Evolutionary conservation across 176 grass and related monocot genomes (phyloP).

Genomic region (Eragrostis nindensis): DNA sequence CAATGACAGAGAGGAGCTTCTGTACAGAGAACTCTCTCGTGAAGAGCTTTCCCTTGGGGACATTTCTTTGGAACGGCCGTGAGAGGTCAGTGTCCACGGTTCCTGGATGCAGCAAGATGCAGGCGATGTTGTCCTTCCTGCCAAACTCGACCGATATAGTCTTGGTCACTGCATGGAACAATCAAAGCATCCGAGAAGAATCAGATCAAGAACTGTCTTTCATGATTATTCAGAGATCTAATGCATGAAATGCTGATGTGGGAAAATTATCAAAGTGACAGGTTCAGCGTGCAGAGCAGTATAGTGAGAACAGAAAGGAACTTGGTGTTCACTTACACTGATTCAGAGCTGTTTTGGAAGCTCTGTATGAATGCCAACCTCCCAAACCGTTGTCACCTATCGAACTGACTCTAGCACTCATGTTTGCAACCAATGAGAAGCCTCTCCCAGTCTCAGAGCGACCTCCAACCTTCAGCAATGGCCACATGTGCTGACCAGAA

Average conservation of each 20-base stretch:
- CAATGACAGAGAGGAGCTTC: slow-evolving; percentile 69
- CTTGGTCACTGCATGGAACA: slow-evolving; percentile 75
- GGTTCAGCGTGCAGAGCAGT: not conserved
- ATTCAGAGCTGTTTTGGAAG: slow-evolving; percentile 88
- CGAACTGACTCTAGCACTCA: slow-evolving; percentile 83
- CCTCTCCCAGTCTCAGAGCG: slow-evolving; percentile 52
- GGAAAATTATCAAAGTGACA: not conserved
- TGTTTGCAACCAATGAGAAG: slow-evolving; percentile 69
- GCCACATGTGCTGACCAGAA: slow-evolving; percentile 66
- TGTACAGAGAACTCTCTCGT: slow-evolving; percentile 73
- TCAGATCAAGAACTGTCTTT: not conserved
- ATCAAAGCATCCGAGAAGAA: slow-evolving; percentile 13
- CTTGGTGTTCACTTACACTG: slow-evolving; percentile 57
- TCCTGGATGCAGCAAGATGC: slow-evolving; percentile 89
- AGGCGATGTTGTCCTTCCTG: slow-evolving; percentile 70
- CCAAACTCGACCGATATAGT: slow-evolving; percentile 76
- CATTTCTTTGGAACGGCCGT: slow-evolving; percentile 76
- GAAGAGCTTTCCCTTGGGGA: slow-evolving; percentile 76
- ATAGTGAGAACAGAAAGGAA: not conserved
- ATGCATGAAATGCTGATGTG: not conserved
- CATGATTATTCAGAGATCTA: not conserved
- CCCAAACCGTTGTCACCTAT: slow-evolving; percentile 83
- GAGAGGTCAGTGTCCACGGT: slow-evolving; percentile 91
- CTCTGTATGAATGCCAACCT: slow-evolving; percentile 92
- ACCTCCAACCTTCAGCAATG: slow-evolving; percentile 66